Percentiles rank a stretch among this genome's conserved stretches.
Evolutionary conservation across 1,284 basidiomycete genomes (phyloP).

Genomic region (Ustilago shanxiensis): DNA sequence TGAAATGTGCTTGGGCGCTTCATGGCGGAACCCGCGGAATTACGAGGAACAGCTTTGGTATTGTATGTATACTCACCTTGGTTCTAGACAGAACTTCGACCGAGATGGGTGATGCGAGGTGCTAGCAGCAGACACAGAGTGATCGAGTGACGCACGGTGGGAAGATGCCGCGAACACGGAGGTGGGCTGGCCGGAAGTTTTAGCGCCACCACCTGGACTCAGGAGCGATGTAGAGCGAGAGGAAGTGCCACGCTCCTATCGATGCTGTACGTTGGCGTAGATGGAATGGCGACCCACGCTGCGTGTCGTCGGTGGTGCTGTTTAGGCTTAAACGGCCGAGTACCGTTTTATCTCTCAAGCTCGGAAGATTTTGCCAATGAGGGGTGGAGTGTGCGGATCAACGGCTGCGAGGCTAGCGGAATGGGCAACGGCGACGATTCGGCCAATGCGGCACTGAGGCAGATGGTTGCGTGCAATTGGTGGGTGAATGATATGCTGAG

Average conservation of each 20-base stretch:
- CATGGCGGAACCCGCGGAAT: conserved; percentile 6
- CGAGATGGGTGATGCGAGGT: not conserved
- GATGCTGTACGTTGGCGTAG: not conserved
- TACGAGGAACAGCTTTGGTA: not conserved
- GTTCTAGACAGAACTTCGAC: not conserved
- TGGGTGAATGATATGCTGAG: not conserved
- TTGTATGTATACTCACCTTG: conserved; percentile 11
- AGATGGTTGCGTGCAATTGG: not conserved
- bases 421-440: too few species aligned
- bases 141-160: conserved; percentile 22
- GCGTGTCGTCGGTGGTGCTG: not conserved
- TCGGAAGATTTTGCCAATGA: conserved; percentile 1
- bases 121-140: not conserved
- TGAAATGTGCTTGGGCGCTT: conserved; percentile 8
- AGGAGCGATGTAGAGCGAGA: conserved; percentile 11
- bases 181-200: conserved; percentile 9
- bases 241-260: conserved; percentile 11
- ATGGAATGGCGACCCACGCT: not conserved
- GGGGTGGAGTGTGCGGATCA: conserved; percentile 19
- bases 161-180: not conserved
- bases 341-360: too few species aligned
- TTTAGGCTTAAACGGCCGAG: conserved; percentile 22
- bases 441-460: too few species aligned
- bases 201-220: conserved; percentile 5
- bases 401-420: too few species aligned